Base-by-base conservation (phyloP, 73 alveolate species). In the Tetrahymena borealis region DNA sequence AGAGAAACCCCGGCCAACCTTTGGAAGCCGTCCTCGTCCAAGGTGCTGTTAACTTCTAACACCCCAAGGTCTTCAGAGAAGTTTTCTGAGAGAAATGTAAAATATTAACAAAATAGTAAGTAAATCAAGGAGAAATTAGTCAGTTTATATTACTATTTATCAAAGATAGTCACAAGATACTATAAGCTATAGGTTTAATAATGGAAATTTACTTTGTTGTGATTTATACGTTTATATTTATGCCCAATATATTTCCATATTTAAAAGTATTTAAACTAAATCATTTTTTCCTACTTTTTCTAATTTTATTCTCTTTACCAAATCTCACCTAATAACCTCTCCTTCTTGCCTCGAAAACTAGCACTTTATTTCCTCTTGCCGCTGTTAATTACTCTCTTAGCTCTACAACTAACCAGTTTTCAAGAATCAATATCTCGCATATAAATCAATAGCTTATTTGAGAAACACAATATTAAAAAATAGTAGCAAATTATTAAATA, bases 1-100 rank as follows among this genome's bases (percentile, higher is more conserved):
- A 93, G 92, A 38, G 95, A 85, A 40, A 93, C 77, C 95, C 95
- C 38, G 95, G 90, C 35, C 78, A 39, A 39, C 95, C 95, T 32
- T 79, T 91, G 91, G 95, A 32, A 40, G 93, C 93, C 18, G 93
- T 15, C 15, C 78, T 78, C 4, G 95, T 93, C 41, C 90, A 79
- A 79, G 77, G 91, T 20, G 11, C 24, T 35, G 91, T 43, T 39
- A 41, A 42, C 32, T 93, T 93, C 95, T 85, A 93, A 93, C 95
- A 93, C 78, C 95, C 95, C 24, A 93, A 93, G 79, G 91, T 85
- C 40, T 93, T 85, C 91, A 92, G 90, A 39, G 93, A 93, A 93
- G 79, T 93, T 32, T 41, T 93, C 91, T 93, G 95, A 93, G 41
- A 79, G 91, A 35, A 78, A 92, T 79, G 78, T 79, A 93, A 42